Evolutionary conservation across 352 stramenopile species (phyloP).

Genomic region (Phytophthora pistaciae): DNA sequence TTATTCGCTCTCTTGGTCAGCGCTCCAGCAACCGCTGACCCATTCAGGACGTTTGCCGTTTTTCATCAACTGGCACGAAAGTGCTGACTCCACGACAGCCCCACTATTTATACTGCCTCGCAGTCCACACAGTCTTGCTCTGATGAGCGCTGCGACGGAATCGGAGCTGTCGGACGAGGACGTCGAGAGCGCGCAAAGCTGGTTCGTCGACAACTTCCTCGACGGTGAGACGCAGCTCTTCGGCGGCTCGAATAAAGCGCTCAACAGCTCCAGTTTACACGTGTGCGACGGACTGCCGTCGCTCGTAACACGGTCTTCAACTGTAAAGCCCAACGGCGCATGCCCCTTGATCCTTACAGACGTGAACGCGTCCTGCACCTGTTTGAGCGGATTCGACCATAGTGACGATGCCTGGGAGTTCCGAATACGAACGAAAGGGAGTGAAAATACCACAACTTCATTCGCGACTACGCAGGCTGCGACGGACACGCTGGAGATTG

Average conservation of each 20-base stretch:
- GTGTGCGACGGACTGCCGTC: constrained; percentile 38
- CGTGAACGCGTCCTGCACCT: constrained; percentile 53
- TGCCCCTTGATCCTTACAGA: constrained; percentile 37
- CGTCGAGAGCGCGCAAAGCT: constrained; percentile 33
- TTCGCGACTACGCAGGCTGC: constrained; percentile 19
- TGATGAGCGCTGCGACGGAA: constrained; percentile 7
- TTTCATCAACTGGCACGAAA: constrained; percentile 2
- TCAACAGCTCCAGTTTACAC: constrained; percentile 11
- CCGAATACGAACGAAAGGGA: constrained; percentile 21
- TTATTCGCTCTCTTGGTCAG: constrained; percentile 17
- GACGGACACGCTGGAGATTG: constrained; percentile 29
- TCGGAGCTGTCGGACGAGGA: constrained; percentile 6
- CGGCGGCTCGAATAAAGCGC: constrained; percentile 16
- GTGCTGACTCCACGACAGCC: constrained; percentile 12
- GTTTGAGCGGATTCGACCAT: constrained; percentile 31
- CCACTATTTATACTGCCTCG: constrained; percentile 26
- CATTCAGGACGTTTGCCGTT: constrained; percentile 10
- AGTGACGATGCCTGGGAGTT: constrained; percentile 29
- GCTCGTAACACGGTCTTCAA: constrained; percentile 36
- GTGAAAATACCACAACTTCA: neutral
- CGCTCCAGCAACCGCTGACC: constrained; percentile 7
- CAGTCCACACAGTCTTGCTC: neutral
- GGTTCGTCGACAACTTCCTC: constrained; percentile 42
- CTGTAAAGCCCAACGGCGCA: constrained; percentile 32
- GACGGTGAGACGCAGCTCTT: constrained; percentile 45